A percentile compares a stretch with the other conserved stretches of the same genome.
Evolutionary conservation across 345 rosid genomes (phyloP).

Genomic region (Angophora floribunda): DNA sequence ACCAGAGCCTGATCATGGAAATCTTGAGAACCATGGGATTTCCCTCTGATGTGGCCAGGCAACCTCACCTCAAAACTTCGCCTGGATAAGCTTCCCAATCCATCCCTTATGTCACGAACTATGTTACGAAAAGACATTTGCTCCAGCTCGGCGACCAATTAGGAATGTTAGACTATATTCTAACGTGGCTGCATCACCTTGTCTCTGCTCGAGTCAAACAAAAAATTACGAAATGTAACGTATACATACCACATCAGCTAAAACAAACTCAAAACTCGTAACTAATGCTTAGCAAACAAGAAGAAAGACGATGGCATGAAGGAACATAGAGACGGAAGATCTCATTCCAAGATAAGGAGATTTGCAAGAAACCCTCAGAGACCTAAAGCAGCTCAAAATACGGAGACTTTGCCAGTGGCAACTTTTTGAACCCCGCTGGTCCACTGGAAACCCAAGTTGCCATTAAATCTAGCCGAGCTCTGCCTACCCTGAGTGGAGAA

Average conservation of each 20-base stretch:
- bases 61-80: slow-evolving; percentile 85
- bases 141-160: not conserved
- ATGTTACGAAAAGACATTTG: slow-evolving; percentile 90
- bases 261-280: not conserved
- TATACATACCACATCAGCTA: not conserved
- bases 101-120: slow-evolving; percentile 87
- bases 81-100: slow-evolving; percentile 84
- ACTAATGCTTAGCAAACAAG: not conserved
- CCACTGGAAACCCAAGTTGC: not conserved
- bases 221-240: not conserved
- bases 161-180: not conserved
- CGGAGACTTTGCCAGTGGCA: not conserved
- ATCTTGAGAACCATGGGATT: slow-evolving; percentile 70
- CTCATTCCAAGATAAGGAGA: not conserved
- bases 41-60: slow-evolving; percentile 51
- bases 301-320: not conserved
- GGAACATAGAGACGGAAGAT: not conserved
- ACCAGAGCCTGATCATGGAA: slow-evolving; percentile 47
- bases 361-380: not conserved
- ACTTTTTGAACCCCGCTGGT: not conserved
- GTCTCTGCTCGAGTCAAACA: not conserved
- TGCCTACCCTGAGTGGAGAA: not conserved
- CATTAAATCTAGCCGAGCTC: not conserved
- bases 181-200: not conserved
- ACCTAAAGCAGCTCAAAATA: not conserved